These are phyloP conservation scores for Paulownia fortunei DNA, from an alignment of 257 asterid genomes.

Conservation along the genomic window DNA sequence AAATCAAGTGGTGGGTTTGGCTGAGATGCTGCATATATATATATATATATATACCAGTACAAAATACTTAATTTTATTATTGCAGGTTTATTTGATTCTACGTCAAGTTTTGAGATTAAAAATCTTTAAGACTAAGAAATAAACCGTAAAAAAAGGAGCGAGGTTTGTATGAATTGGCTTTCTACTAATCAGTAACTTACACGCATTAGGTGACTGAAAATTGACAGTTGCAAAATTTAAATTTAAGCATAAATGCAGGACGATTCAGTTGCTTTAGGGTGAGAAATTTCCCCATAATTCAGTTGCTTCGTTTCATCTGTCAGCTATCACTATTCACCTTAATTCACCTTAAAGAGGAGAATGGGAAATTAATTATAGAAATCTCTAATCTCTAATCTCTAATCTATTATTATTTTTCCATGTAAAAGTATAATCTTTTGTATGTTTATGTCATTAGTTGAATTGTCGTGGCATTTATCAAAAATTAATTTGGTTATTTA, in stretches of 20 bases:
- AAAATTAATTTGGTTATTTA: too few relatives aligned
- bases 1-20: not conserved
- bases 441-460: too few relatives aligned
- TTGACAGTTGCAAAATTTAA: conserved; percentile 1
- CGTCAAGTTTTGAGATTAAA: conserved; percentile 54
- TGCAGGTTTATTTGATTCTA: conserved; percentile 60
- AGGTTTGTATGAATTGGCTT: not conserved
- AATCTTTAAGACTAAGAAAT: conserved; percentile 51
- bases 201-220: conserved; percentile 27
- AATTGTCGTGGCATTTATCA: too few relatives aligned
- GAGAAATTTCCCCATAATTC: too few relatives aligned
- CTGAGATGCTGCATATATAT: conserved; percentile 16
- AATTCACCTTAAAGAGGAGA: not conserved
- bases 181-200: not conserved
- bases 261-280: conserved; percentile 36
- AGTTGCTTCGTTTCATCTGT: too few relatives aligned
- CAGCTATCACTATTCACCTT: too few relatives aligned
- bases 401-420: too few relatives aligned
- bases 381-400: not conserved
- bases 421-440: too few relatives aligned
- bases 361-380: too few relatives aligned
- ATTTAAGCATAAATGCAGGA: conserved; percentile 24
- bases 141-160: not conserved
- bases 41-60: too few relatives aligned
- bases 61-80: not conserved